Evolutionary conservation across 768 basidiomycete genomes (phyloP).

Genomic region (Lentinula lateritia): DNA sequence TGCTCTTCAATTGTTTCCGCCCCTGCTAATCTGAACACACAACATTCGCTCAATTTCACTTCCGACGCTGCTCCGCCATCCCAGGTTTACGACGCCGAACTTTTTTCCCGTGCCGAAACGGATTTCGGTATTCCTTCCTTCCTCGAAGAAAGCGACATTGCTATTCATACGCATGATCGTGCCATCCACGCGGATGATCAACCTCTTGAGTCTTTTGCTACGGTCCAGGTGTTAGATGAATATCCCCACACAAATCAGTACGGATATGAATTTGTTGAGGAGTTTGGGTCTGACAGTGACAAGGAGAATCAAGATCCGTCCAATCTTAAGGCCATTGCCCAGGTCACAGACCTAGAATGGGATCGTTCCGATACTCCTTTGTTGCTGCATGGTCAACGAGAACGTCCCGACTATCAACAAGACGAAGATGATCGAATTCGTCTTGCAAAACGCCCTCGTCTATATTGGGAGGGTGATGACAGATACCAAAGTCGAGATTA

Average conservation of each 20-base stretch:
- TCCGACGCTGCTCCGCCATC: background rate
- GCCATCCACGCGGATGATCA: background rate
- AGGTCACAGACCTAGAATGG: background rate
- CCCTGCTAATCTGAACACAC: background rate
- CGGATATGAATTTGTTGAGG: background rate
- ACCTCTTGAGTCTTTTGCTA: background rate
- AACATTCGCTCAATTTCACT: background rate
- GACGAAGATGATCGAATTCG: background rate
- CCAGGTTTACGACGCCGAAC: background rate
- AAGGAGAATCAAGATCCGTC: background rate
- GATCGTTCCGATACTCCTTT: background rate
- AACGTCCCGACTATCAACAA: background rate
- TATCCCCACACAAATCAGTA: background rate
- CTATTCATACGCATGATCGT: background rate
- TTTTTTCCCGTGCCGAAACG: background rate
- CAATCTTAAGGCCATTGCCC: background rate
- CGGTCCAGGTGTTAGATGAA: background rate
- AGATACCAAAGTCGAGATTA: too few species aligned
- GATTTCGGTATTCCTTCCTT: background rate
- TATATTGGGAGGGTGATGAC: background rate
- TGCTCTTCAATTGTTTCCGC: background rate
- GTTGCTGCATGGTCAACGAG: background rate
- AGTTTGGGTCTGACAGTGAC: background rate
- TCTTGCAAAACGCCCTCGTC: conserved; percentile 13
- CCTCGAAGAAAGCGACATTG: background rate